A percentile compares a stretch with the other conserved stretches of the same genome.
Evolutionary conservation across 345 rosid species (phyloP).

Genomic region (Ceriops zippeliana): DNA sequence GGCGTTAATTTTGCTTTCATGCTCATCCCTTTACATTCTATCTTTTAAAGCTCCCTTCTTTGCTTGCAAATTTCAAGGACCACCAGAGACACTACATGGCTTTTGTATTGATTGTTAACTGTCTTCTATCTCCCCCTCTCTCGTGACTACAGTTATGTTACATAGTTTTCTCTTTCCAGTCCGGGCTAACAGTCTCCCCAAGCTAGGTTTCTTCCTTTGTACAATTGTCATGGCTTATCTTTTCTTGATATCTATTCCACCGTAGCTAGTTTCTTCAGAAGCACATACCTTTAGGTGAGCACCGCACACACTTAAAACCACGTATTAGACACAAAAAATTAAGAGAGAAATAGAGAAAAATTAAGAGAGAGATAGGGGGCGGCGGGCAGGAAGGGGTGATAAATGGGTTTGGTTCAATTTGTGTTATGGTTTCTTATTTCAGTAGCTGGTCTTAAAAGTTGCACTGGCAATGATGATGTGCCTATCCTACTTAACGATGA

Average conservation of each 20-base stretch:
- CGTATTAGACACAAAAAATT: too few species aligned
- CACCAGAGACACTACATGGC: background rate
- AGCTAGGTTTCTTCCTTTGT: background rate
- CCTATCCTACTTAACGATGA: constrained; percentile 65
- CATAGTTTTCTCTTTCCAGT: background rate
- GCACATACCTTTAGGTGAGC: background rate
- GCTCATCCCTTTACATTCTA: background rate
- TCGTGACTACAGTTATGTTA: background rate
- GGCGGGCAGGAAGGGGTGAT: background rate
- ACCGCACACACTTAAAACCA: too few species aligned
- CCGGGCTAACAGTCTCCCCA: background rate
- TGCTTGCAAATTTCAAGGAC: background rate
- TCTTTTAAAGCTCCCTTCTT: background rate
- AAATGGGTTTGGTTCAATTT: constrained; percentile 10
- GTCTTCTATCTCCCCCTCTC: background rate
- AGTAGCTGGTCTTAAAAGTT: constrained; percentile 7
- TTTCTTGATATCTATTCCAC: background rate
- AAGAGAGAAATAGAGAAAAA: too few species aligned
- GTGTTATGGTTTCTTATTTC: constrained; percentile 14
- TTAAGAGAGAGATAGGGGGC: background rate
- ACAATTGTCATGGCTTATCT: too few species aligned
- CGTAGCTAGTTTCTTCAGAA: too few species aligned
- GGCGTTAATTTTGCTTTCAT: background rate
- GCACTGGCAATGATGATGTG: constrained; percentile 26
- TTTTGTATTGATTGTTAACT: too few species aligned